These are phyloP conservation scores for Cyberlindnera petersonii DNA, from an alignment of 805 yeast genomes.

Conservation along the genomic window DNA sequence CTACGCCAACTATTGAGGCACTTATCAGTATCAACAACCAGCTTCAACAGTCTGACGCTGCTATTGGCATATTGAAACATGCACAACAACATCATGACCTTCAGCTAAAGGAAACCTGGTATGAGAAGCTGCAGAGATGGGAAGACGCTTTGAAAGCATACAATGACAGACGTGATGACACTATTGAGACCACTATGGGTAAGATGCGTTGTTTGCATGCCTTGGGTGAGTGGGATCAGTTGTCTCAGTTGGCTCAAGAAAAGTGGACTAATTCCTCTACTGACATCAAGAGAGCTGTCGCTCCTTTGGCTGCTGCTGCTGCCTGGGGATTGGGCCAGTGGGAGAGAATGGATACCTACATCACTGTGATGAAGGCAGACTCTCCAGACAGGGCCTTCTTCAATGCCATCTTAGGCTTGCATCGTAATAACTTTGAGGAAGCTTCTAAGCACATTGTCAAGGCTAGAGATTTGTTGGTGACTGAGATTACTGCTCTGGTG, in stretches of 20 bases:
- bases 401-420: slow-evolving; percentile 83
- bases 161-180: slow-evolving; percentile 68
- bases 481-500: slow-evolving; percentile 91
- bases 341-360: slow-evolving; percentile 93
- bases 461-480: slow-evolving; percentile 86
- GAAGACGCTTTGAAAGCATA: slow-evolving; percentile 94
- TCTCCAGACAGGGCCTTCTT: slow-evolving; percentile 95
- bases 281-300: slow-evolving; percentile 77
- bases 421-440: slow-evolving; percentile 77
- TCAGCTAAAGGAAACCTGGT: slow-evolving; percentile 96
- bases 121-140: slow-evolving; percentile 95
- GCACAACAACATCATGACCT: slow-evolving; percentile 88
- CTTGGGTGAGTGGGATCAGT: slow-evolving; percentile 96
- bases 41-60: slow-evolving; percentile 95
- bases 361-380: slow-evolving; percentile 82
- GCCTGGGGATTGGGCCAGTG: slow-evolving; percentile 98
- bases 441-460: slow-evolving; percentile 74
- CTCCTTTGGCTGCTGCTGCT: slow-evolving; percentile 98
- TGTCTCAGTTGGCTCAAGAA: slow-evolving; percentile 77
- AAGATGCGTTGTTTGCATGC: slow-evolving; percentile 98
- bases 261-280: slow-evolving; percentile 77
- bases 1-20: slow-evolving; percentile 87
- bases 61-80: slow-evolving; percentile 91
- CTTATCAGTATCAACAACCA: slow-evolving; percentile 90
- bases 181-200: slow-evolving; percentile 91